A percentile compares a stretch with the other conserved stretches of the same genome.
Evolutionary conservation across 1,284 basidiomycete genomes (phyloP).

Genomic region (Apiotrichum gracile): DNA sequence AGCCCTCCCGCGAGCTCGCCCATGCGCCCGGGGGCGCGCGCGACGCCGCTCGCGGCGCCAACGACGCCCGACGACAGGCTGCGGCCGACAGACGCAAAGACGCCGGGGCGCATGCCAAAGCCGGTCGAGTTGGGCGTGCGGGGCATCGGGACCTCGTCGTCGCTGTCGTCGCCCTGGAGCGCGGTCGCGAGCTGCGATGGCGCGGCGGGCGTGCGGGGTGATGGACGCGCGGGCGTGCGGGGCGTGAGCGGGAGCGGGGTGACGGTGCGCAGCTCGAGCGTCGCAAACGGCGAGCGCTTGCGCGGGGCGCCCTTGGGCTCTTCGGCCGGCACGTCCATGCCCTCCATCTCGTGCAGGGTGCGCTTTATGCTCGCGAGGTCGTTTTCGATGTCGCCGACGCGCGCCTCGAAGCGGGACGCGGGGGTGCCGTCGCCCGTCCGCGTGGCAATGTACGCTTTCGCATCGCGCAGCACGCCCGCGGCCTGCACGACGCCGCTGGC

Average conservation of each 20-base stretch:
- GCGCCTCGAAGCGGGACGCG: conserved; percentile 54
- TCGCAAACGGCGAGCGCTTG: conserved; percentile 13
- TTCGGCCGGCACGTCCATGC: conserved; percentile 21
- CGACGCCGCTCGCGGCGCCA: conserved; percentile 25
- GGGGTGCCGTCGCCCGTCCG: conserved; percentile 50
- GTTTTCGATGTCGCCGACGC: conserved; percentile 67
- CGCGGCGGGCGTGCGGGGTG: background rate
- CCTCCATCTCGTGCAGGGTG: conserved; percentile 36
- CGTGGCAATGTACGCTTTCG: conserved; percentile 57
- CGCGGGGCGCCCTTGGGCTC: background rate
- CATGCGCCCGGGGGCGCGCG: conserved; percentile 27
- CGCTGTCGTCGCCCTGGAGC: background rate
- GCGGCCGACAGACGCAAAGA: conserved; percentile 25
- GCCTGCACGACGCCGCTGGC: conserved; percentile 47
- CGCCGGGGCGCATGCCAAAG: background rate
- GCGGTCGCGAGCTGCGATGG: background rate
- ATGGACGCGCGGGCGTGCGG: background rate
- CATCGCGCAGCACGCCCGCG: conserved; percentile 53
- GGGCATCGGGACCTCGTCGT: background rate
- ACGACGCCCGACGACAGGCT: conserved; percentile 31
- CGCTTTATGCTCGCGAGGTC: conserved; percentile 58
- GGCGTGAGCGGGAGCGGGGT: background rate
- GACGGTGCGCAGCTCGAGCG: conserved; percentile 18
- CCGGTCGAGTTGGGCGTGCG: background rate
- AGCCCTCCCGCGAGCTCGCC: conserved; percentile 13